A percentile compares a stretch with the other conserved stretches of the same genome.
Conservation (phyloP, 441 rosid species). For the Oxalis stricta region DNA sequence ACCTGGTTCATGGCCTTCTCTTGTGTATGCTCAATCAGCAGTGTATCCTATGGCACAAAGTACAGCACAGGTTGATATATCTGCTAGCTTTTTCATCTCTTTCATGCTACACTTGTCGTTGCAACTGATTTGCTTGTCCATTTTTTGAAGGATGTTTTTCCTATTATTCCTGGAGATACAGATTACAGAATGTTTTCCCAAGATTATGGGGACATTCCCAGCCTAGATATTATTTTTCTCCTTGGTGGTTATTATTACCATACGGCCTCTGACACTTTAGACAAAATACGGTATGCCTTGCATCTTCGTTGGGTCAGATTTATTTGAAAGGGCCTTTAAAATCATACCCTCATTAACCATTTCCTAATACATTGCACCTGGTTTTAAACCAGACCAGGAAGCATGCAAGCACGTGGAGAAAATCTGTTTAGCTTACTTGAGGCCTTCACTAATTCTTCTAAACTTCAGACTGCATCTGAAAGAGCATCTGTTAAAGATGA, state of each 20-base stretch:
- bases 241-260: slow-evolving; percentile 97
- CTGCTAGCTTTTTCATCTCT: not conserved
- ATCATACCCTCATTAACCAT: slow-evolving; percentile 14
- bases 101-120: not conserved
- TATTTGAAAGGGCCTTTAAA: slow-evolving; percentile 12
- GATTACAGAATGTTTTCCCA: slow-evolving; percentile 91
- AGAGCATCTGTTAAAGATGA: slow-evolving; percentile 30
- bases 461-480: slow-evolving; percentile 45
- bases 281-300: slow-evolving; percentile 90
- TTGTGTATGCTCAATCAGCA: slow-evolving; percentile 78
- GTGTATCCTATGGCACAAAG: slow-evolving; percentile 93
- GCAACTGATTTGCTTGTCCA: slow-evolving; percentile 2
- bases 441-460: slow-evolving; percentile 71
- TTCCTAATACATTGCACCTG: slow-evolving; percentile 20
- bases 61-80: slow-evolving; percentile 80
- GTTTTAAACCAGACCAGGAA: slow-evolving; percentile 78
- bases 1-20: slow-evolving; percentile 89
- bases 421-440: slow-evolving; percentile 62
- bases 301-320: slow-evolving; percentile 46
- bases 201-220: slow-evolving; percentile 85
- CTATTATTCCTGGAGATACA: slow-evolving; percentile 87
- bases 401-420: slow-evolving; percentile 98
- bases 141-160: slow-evolving; percentile 69
- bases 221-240: slow-evolving; percentile 96
- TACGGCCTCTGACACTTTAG: slow-evolving; percentile 87